Conservation (phyloP, 2,329 filamentous ascomycete species). For the Zymoseptoria passerinii region DNA sequence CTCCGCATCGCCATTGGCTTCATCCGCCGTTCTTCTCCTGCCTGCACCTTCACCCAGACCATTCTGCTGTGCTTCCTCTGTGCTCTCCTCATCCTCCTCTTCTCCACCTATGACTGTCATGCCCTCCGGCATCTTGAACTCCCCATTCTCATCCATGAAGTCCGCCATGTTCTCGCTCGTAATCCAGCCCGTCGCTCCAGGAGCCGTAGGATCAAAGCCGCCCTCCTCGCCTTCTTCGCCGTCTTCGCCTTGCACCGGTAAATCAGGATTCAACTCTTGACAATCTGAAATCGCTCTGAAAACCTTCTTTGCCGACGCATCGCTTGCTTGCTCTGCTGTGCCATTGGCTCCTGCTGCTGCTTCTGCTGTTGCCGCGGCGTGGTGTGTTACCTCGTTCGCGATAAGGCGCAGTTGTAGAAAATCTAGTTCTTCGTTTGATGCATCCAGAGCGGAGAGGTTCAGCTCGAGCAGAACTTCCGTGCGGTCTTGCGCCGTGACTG, state of each 20-base stretch:
- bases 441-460: conserved; percentile 50
- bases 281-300: conserved; percentile 66
- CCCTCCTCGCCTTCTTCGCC: conserved; percentile 41
- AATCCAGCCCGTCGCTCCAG: conserved; percentile 74
- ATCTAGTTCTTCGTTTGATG: conserved; percentile 56
- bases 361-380: conserved; percentile 8
- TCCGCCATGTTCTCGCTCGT: conserved; percentile 85
- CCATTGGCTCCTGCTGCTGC: conserved; percentile 1
- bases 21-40: conserved; percentile 31
- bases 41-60: conserved; percentile 28
- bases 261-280: conserved; percentile 68
- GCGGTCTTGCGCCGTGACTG: conserved; percentile 65
- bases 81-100: conserved; percentile 32
- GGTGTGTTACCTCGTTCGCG: conserved; percentile 32
- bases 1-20: conserved; percentile 35
- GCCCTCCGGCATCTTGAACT: conserved; percentile 66
- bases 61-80: conserved; percentile 18
- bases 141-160: conserved; percentile 72
- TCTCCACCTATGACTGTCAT: conserved; percentile 52
- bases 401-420: conserved; percentile 61
- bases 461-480: conserved; percentile 58
- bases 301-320: conserved; percentile 36
- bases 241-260: conserved; percentile 43
- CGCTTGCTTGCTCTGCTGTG: conserved; percentile 1
- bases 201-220: conserved; percentile 48